Percentiles rank a stretch among this genome's conserved stretches.
These are phyloP conservation scores for Xanthoconium stramineum DNA, from an alignment of 768 basidiomycete genomes.

Conservation along the genomic window DNA sequence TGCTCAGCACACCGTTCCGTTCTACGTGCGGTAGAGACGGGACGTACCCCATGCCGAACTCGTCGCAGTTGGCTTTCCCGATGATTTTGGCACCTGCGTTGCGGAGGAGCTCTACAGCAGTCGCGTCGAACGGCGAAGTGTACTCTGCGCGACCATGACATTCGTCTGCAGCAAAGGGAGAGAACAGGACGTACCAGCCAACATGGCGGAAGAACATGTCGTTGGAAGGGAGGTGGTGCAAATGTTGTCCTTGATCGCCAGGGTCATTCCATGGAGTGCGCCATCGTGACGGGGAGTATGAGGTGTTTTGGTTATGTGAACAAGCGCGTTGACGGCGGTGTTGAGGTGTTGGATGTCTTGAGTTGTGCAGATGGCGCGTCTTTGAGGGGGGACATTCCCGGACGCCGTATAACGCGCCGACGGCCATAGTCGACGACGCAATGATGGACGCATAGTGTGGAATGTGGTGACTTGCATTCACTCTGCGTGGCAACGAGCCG, in stretches of 20 bases:
- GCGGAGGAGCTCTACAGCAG: slow-evolving; percentile 65
- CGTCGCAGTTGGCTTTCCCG: slow-evolving; percentile 94
- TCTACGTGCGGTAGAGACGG: neutral
- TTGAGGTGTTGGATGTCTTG: slow-evolving; percentile 27
- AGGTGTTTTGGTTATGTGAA: slow-evolving; percentile 24
- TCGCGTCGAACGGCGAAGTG: slow-evolving; percentile 80
- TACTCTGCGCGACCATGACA: slow-evolving; percentile 49
- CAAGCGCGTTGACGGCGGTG: slow-evolving; percentile 53
- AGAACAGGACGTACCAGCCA: slow-evolving; percentile 46
- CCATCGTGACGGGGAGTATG: slow-evolving; percentile 6
- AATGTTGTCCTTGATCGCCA: slow-evolving; percentile 89
- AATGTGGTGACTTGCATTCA: no score
- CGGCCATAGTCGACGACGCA: neutral
- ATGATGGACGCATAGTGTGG: no score
- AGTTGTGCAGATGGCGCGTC: slow-evolving; percentile 9
- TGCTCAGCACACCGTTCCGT: neutral
- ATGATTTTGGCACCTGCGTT: slow-evolving; percentile 63
- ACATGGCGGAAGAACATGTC: slow-evolving; percentile 77
- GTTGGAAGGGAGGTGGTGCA: slow-evolving; percentile 62
- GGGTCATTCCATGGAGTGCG: slow-evolving; percentile 39
- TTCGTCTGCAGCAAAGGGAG: neutral
- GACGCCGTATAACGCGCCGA: neutral
- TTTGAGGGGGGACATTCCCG: neutral
- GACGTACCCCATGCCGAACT: slow-evolving; percentile 96
- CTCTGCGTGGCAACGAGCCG: no score